Evolutionary conservation across 148 eudicot genomes (phyloP).

Genomic region (Rhododendron williamsianum): DNA sequence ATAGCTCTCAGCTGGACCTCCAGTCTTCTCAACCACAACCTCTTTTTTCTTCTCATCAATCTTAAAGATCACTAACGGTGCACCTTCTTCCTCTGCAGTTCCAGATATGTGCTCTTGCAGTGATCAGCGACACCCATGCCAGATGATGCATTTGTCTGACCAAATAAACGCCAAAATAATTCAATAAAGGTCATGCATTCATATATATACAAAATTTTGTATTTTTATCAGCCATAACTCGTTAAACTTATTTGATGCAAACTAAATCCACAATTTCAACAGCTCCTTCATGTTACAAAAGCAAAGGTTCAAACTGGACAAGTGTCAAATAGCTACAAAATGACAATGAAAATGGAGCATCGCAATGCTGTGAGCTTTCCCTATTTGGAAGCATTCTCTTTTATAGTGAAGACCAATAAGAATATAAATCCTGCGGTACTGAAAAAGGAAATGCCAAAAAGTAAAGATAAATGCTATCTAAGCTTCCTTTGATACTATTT

Average conservation of each 20-base stretch:
- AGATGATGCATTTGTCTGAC: conserved; percentile 56
- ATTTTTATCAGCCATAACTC: neutral
- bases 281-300: neutral
- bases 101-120: conserved; percentile 53
- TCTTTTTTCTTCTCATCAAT: conserved; percentile 75
- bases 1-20: conserved; percentile 60
- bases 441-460: neutral
- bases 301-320: neutral
- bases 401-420: neutral
- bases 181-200: neutral
- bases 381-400: neutral
- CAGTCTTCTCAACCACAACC: conserved; percentile 75
- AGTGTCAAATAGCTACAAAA: neutral
- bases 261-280: neutral
- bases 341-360: neutral
- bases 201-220: neutral
- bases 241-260: neutral
- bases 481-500: neutral
- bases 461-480: neutral
- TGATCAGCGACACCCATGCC: conserved; percentile 71
- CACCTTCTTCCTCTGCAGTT: conserved; percentile 63
- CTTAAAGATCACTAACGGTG: conserved; percentile 71
- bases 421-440: neutral
- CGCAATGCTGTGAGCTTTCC: neutral
- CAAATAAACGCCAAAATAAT: conserved; percentile 1